Evolutionary conservation across 2,329 filamentous ascomycete species (phyloP), one percentile per base, ranked within the genome.

Genomic region (Aureobasidium sp.): DNA sequence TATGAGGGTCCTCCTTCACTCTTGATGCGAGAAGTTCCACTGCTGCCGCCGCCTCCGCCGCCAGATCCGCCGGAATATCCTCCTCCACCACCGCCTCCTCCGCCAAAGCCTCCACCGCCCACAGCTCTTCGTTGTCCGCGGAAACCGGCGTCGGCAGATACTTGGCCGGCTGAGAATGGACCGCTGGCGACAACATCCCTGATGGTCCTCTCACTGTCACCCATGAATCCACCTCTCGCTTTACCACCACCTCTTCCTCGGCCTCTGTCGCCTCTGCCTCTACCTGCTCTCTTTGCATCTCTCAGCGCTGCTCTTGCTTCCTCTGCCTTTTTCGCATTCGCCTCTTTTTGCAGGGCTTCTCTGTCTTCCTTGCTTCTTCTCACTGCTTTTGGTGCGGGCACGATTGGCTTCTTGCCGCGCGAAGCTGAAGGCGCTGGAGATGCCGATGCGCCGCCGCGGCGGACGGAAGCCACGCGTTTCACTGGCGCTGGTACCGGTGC

Each of bases 341-440:
- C 71, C 55, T 74, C 75, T 27, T 71, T 67, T 41, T 72, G 72
- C 48, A 73, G 73, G 41, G 75, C 73, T 62, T 75, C 75, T 27
- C 75, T 69, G 53, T 77, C 76, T 34, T 75, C 76, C 64, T 78
- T 77, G 64, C 75, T 79, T 60, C 78, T 69, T 58, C 78, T 72
- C 14, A 75, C 76, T 17, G 72, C 75, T 62, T 77, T 78, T 41
- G 74, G 75, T 5, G 78, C 78, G 56, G 68, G 65, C 14, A 67
- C 63, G 37, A 65, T 48, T 14, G 64, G 58, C 55, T 65, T 66
- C 62, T 65, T 65, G 15, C 53, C 62, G 15, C 65, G 63, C 20
- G 63, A 57, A 5, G 58, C 27, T n/a, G 58, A 56, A 2, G 59
- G 62, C 29, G 55, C 62, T 17, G 62, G 62, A 8, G 62, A 60